Percentiles rank a stretch among this genome's conserved stretches.
These are phyloP conservation scores for Cymbopogon citratus DNA, from an alignment of 176 grass and related monocot species.

Conservation along the genomic window DNA sequence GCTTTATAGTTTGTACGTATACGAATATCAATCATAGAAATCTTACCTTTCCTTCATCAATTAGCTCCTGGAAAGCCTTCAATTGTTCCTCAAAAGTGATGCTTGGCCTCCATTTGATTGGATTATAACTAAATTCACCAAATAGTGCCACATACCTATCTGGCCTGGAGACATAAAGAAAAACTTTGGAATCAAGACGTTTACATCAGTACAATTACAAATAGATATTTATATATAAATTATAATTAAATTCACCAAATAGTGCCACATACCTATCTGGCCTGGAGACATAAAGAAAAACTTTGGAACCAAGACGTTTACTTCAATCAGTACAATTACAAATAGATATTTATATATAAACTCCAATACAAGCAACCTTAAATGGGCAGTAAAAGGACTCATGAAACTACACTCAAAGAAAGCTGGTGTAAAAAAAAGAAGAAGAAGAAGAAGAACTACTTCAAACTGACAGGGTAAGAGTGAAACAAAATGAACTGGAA, in stretches of 20 bases:
- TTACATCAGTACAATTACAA: not conserved
- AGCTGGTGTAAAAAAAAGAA: not conserved
- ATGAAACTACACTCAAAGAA: not conserved
- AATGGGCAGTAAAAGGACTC: not conserved
- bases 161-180: conserved; percentile 57
- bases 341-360: not conserved
- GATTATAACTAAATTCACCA: conserved; percentile 75
- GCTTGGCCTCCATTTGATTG: conserved; percentile 78
- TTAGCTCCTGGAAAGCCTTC: conserved; percentile 70
- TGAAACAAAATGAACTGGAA: not conserved
- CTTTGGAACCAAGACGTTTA: not conserved
- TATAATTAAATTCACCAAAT: conserved; percentile 80
- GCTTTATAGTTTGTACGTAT: not conserved
- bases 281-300: conserved; percentile 50
- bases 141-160: conserved; percentile 89
- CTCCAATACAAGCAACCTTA: not conserved
- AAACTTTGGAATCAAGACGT: conserved; percentile 25
- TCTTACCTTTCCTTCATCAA: conserved; percentile 77
- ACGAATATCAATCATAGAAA: not conserved
- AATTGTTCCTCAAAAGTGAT: conserved; percentile 75
- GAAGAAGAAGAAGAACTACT: not conserved
- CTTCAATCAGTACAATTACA: not conserved
- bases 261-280: conserved; percentile 90
- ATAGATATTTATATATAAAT: not conserved
- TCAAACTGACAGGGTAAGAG: not conserved